Conservation (phyloP, 1,139 yeast species). For the Hansenula sp. region DNA sequence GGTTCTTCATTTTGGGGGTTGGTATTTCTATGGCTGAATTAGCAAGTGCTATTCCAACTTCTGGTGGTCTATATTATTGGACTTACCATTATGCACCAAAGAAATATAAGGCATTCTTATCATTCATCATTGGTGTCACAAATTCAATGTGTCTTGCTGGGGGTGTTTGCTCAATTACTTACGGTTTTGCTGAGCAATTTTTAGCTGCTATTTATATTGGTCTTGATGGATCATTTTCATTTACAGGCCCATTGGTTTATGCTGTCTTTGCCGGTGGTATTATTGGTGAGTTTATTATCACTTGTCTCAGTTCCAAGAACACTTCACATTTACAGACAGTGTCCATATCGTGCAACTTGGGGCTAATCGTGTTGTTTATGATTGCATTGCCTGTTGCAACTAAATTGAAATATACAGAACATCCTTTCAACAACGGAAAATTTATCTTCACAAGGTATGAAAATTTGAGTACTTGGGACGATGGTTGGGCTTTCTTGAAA, state of each 20-base stretch:
- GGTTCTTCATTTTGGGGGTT: constrained; percentile 51
- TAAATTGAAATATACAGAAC: constrained; percentile 16
- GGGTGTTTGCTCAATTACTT: constrained; percentile 54
- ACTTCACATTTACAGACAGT: constrained; percentile 57
- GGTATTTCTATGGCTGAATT: constrained; percentile 65
- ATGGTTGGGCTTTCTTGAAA: constrained; percentile 58
- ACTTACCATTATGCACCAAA: constrained; percentile 52
- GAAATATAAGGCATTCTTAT: constrained; percentile 35
- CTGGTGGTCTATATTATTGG: constrained; percentile 69
- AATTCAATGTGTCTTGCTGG: constrained; percentile 56
- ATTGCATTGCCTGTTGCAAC: constrained; percentile 64
- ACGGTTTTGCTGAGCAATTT: constrained; percentile 54
- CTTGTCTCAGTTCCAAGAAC: constrained; percentile 47
- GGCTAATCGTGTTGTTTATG: constrained; percentile 52
- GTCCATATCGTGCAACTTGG: constrained; percentile 53
- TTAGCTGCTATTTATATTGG: constrained; percentile 47
- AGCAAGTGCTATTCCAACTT: constrained; percentile 68
- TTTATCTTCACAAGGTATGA: constrained; percentile 55
- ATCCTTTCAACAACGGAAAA: constrained; percentile 30
- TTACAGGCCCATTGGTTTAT: constrained; percentile 44
- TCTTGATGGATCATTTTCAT: constrained; percentile 41
- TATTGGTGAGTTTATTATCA: constrained; percentile 39
- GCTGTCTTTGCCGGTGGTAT: constrained; percentile 55
- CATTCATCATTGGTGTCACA: constrained; percentile 56
- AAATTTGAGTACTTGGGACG: constrained; percentile 55